Evolutionary conservation across 441 rosid species (phyloP).

Genomic region (Metrosideros polymorpha): DNA sequence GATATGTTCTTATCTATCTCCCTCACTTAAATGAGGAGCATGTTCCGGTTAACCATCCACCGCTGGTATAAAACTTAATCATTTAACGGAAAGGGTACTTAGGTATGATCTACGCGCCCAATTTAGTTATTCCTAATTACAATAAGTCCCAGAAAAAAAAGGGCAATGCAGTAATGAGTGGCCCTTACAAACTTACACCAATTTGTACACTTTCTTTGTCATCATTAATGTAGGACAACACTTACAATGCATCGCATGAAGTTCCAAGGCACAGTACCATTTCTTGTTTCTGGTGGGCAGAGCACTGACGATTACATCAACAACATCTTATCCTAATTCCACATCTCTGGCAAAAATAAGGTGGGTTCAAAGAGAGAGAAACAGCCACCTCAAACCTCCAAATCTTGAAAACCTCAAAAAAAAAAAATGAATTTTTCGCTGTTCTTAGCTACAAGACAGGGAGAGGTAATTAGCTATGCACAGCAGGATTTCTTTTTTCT

Average conservation of each 20-base stretch:
- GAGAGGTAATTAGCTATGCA: neutral
- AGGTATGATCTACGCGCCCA: neutral
- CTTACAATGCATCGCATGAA: neutral
- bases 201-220: neutral
- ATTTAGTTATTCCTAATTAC: neutral
- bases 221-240: neutral
- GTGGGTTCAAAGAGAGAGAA: neutral
- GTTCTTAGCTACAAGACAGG: neutral
- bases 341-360: neutral
- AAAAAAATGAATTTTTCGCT: neutral
- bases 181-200: neutral
- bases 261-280: neutral
- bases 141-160: neutral
- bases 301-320: neutral
- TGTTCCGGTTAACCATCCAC: neutral
- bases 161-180: neutral
- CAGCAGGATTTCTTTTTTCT: neutral
- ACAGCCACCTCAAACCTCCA: neutral
- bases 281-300: neutral
- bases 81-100: neutral
- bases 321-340: neutral
- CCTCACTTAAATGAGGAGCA: neutral
- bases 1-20: neutral
- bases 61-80: neutral
- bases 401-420: neutral